Evolutionary conservation across 1,284 basidiomycete genomes (phyloP).

Genomic region (Rhodotorula sp.): DNA sequence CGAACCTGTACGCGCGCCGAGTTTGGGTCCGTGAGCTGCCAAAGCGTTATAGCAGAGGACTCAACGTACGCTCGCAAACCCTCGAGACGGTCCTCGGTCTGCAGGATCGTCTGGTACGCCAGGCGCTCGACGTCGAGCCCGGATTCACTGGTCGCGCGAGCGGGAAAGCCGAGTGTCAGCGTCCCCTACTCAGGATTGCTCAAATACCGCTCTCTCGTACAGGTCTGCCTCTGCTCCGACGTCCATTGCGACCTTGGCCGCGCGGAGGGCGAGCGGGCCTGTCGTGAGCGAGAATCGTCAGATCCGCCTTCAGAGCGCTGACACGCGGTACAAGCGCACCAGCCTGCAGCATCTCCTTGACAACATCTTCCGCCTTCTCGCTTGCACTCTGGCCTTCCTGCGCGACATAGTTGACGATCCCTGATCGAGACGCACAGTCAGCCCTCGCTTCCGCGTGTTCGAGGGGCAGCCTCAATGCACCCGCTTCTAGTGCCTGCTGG

Average conservation of each 20-base stretch:
- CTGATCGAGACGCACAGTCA: conserved; percentile 51
- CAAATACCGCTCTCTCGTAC: conserved; percentile 51
- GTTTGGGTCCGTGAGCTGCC: too few species aligned
- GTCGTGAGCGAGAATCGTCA: background rate
- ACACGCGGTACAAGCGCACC: conserved; percentile 56
- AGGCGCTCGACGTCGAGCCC: conserved; percentile 86
- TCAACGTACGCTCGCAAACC: conserved; percentile 75
- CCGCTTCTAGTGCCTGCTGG: conserved; percentile 70
- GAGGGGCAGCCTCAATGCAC: conserved; percentile 54
- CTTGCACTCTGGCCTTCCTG: conserved; percentile 61
- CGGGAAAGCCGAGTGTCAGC: background rate
- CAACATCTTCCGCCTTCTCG: conserved; percentile 67
- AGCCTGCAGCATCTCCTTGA: conserved; percentile 66
- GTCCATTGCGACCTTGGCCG: conserved; percentile 85
- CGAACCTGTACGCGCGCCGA: too few species aligned
- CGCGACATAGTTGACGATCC: conserved; percentile 77
- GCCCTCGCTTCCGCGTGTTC: background rate
- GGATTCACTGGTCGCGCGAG: conserved; percentile 45
- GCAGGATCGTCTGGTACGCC: conserved; percentile 80
- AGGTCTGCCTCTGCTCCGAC: conserved; percentile 73
- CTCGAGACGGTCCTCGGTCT: conserved; percentile 75
- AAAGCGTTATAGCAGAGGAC: too few species aligned
- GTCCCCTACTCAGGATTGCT: background rate
- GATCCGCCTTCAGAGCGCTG: background rate
- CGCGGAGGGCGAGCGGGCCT: conserved; percentile 85